Conservation (phyloP, 768 basidiomycete genomes). For the Xanthoconium stramineum region DNA sequence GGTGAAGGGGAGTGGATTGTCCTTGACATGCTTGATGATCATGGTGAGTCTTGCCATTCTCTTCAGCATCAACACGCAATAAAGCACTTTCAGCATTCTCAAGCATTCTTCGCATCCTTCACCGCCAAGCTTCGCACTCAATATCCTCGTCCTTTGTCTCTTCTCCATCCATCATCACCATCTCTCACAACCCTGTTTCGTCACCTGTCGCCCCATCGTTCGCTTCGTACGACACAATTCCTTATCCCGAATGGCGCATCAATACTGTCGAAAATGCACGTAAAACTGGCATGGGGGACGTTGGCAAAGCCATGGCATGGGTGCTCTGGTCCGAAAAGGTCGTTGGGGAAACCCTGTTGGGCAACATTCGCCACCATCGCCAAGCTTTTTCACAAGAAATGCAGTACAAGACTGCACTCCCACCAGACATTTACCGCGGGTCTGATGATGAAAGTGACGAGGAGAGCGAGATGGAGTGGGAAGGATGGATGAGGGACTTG, state of each 20-base stretch:
- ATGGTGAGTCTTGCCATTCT: slow-evolving; percentile 27
- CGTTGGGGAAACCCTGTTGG: slow-evolving; percentile 15
- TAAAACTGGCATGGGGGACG: slow-evolving; percentile 56
- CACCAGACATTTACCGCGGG: slow-evolving; percentile 9
- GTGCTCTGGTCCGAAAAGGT: slow-evolving; percentile 34
- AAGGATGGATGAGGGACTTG: slow-evolving; percentile 62
- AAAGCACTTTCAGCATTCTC: slow-evolving; percentile 37
- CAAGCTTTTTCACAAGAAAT: slow-evolving; percentile 23
- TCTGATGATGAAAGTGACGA: slow-evolving; percentile 38
- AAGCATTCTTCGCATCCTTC: slow-evolving; percentile 51
- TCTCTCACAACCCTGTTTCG: slow-evolving; percentile 38
- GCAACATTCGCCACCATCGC: slow-evolving; percentile 23
- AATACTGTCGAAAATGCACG: slow-evolving; percentile 49
- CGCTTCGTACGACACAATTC: slow-evolving; percentile 37
- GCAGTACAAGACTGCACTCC: slow-evolving; percentile 15
- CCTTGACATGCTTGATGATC: slow-evolving; percentile 49
- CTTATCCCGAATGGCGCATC: slow-evolving; percentile 68
- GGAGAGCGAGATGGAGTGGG: slow-evolving; percentile 62
- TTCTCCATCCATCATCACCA: slow-evolving; percentile 50
- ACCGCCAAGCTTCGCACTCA: slow-evolving; percentile 37
- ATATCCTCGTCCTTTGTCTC: slow-evolving; percentile 43
- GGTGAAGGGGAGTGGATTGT: slow-evolving; percentile 47
- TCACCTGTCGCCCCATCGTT: slow-evolving; percentile 14
- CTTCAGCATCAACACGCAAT: neutral
- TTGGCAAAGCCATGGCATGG: slow-evolving; percentile 52